Base-by-base conservation (phyloP, 2,329 filamentous ascomycete species). In the Trichothecium roseum region DNA sequence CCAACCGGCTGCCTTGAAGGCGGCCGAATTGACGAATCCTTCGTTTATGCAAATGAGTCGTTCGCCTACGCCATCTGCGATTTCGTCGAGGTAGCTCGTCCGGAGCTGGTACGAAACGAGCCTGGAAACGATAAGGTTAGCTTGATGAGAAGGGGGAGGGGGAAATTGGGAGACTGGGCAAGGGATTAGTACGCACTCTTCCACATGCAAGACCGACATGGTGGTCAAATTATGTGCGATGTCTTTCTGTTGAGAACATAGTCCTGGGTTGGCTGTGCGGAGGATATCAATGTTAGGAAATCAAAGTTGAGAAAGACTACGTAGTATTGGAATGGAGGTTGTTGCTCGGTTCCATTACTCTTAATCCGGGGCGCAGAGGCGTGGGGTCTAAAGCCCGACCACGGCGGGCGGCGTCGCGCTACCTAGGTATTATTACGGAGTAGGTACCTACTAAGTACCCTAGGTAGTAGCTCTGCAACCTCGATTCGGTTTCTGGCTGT, bases 1-100 rank as follows among this genome's bases (percentile, higher is more conserved):
- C 84, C 84, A 91, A 44, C 84, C 85, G 41, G 84, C 82, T 34
- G 82, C 78, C 58, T 86, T 86, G 64, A 89, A 91, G 20, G 83
- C 78, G 3, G 80, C 76, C 18, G 84, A 83, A 53, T 86, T 88
- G 43, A 91, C 67, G 50, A 88, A 81, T 43, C 71, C 70, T 51
- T 86, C 78, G 57, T 89, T 84, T 41, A 93, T 72, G 28, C 78
- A 85, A 53, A 93, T 84, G 28, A 91, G 70, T 15, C 84, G 79
- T 56, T 93, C 85, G 45, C 84, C 84, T 7, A 91, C 83, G 41
- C 84, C 85, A 54, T 93, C 84, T 45, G 82, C 81, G 45, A 88
- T 79, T 43, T 84, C 76, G 45, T 78, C 78, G 26, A 93, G 74
- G 53, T 91, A 91, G 49, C 80, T 80, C 27, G 81, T 81, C 35